Conservation (phyloP, 2,329 filamentous ascomycete species). For the Alternaria atra region DNA sequence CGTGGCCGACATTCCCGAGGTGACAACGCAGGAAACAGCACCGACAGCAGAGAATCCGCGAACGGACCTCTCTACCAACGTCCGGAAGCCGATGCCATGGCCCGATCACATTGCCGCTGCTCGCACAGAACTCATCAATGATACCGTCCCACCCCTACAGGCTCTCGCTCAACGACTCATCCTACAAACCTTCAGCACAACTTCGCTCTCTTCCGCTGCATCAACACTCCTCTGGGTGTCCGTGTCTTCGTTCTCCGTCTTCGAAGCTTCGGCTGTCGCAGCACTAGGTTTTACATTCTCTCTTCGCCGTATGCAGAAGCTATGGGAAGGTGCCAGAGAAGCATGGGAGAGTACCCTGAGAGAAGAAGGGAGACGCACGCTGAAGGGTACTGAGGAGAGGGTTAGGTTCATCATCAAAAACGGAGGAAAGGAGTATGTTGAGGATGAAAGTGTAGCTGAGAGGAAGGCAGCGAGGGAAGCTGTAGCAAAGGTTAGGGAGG, state of each 20-base stretch:
- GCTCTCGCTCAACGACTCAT: constrained; percentile 62
- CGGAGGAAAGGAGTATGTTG: constrained; percentile 46
- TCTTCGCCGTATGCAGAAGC: constrained; percentile 65
- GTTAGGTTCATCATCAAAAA: constrained; percentile 58
- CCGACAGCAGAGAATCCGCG: constrained; percentile 28
- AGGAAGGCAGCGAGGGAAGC: constrained; percentile 55
- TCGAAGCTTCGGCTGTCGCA: constrained; percentile 68
- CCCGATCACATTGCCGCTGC: constrained; percentile 77
- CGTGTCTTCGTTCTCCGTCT: constrained; percentile 59
- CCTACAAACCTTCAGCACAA: constrained; percentile 77
- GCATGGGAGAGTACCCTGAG: constrained; percentile 63
- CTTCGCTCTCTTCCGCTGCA: constrained; percentile 64
- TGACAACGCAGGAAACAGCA: constrained; percentile 27
- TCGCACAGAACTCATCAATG: constrained; percentile 60
- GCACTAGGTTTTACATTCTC: constrained; percentile 67
- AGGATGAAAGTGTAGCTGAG: constrained; percentile 48
- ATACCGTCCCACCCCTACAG: constrained; percentile 56
- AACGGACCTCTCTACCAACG: constrained; percentile 36
- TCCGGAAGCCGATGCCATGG: constrained; percentile 64
- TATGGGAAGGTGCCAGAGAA: constrained; percentile 64
- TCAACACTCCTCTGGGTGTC: constrained; percentile 66
- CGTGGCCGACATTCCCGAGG: constrained; percentile 18
- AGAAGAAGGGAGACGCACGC: constrained; percentile 65
- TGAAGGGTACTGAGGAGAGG: constrained; percentile 63
- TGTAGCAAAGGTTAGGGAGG: constrained; percentile 58